Percentiles rank a stretch among this genome's conserved stretches.
Evolutionary conservation across 805 yeast species (phyloP).

Genomic region (Teunomyces kruisii): DNA sequence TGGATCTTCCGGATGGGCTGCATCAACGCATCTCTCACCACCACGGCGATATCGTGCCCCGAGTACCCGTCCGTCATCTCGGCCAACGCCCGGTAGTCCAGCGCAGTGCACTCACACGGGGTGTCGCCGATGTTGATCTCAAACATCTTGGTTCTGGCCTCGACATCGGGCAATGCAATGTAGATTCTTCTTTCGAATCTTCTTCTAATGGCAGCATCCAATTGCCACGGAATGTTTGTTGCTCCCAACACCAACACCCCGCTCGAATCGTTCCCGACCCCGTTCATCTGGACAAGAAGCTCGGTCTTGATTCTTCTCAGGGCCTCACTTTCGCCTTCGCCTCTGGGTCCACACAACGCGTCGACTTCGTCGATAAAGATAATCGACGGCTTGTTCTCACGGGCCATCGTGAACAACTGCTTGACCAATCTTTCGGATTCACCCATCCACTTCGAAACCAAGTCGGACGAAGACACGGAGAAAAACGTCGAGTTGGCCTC

Average conservation of each 20-base stretch:
- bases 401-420: constrained; percentile 91
- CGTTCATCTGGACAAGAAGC: constrained; percentile 95
- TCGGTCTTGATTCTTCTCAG: constrained; percentile 95
- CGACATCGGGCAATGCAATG: constrained; percentile 91
- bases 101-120: constrained; percentile 72
- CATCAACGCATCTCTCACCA: constrained; percentile 96
- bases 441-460: constrained; percentile 99
- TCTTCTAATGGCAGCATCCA: constrained; percentile 95
- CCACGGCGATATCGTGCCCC: constrained; percentile 96
- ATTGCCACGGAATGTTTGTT: constrained; percentile 98
- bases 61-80: constrained; percentile 97
- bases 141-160: constrained; percentile 91
- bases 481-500: constrained; percentile 97
- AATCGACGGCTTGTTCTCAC: constrained; percentile 93
- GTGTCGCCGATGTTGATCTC: constrained; percentile 89
- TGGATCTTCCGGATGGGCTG: constrained; percentile 96
- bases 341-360: constrained; percentile 96
- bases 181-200: constrained; percentile 94
- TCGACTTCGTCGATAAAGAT: constrained; percentile 98
- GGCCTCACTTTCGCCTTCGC: constrained; percentile 97
- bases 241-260: constrained; percentile 97
- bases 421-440: constrained; percentile 95
- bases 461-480: constrained; percentile 92
- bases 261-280: constrained; percentile 91
- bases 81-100: constrained; percentile 76